phyloP scores from a whole-genome alignment of 1,284 basidiomycete species.

The Exobasidium cylindrosporum region DNA sequence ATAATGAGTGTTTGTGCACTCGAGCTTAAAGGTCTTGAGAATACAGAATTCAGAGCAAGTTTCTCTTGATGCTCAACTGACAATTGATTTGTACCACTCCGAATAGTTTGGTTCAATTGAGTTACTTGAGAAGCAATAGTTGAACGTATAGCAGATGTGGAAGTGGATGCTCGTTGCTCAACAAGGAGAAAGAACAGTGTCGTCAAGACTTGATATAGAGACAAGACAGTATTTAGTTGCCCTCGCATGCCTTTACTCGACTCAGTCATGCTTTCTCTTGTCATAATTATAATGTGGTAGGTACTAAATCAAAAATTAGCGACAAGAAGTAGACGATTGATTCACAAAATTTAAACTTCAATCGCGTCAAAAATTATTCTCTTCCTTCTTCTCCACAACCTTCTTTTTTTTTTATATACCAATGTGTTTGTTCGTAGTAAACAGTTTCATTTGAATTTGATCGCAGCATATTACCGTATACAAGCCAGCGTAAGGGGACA shows the following conservation, averaged over 20 bases:
- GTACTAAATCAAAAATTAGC: too few species aligned
- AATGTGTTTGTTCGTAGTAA: too few species aligned
- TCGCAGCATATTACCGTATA: too few species aligned
- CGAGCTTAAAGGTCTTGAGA: background rate
- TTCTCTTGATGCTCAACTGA: background rate
- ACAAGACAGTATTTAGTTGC: background rate
- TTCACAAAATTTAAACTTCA: too few species aligned
- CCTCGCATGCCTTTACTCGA: background rate
- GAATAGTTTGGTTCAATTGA: background rate
- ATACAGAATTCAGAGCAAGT: background rate
- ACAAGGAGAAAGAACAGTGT: background rate
- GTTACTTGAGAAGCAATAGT: background rate
- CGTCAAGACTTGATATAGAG: slow-evolving; percentile 5
- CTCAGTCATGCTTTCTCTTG: background rate
- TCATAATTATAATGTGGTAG: too few species aligned
- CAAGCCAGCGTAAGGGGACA: too few species aligned
- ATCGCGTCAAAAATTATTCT: too few species aligned
- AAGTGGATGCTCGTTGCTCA: slow-evolving; percentile 11
- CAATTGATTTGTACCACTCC: background rate
- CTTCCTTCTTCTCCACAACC: too few species aligned
- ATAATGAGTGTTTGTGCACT: background rate
- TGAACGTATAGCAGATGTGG: background rate
- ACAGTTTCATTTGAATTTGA: too few species aligned
- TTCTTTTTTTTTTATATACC: too few species aligned
- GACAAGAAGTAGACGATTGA: too few species aligned